Base-by-base conservation (phyloP, 2,329 filamentous ascomycete genomes). In the Corniculantispora saksenae region DNA sequence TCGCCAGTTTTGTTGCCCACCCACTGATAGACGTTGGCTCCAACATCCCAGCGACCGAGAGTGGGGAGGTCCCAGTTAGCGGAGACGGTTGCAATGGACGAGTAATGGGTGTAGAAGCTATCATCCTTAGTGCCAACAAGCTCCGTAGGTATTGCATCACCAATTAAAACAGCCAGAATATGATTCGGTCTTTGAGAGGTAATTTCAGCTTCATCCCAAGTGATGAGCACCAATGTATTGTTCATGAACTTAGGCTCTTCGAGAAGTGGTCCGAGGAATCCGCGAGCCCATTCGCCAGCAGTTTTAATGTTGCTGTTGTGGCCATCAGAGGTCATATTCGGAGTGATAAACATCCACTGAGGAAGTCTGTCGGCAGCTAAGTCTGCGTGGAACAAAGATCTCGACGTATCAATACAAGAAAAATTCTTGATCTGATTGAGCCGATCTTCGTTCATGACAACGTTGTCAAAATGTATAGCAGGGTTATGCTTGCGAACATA, bases 401-500 rank as follows among this genome's bases (percentile, higher is more conserved):
- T 65, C 1, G 82, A 88, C 1, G 72, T 72, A 40, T 79, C 72
- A 8, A 71, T 67, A 66, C 78, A 67, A 54, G 75, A 77, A 66
- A 92, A 80, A 78, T 92, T 93, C 83, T 94, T 94, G 77, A 91
- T 89, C 73, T 87, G 83, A 8, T 84, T 82, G 1, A 91, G 81
- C 25, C 91, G 87, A 21, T 86, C 81, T 23, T 81, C 75, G 57
- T 83, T 83, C 57, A 82, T 79, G 65, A 89, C 83, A 59, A 91
- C 83, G 43, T 84, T 86, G 73, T 93, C 84, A 77, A 86, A 91
- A 61, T 89, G 80, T 64, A 94, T 79, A 13, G 83, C 78, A 55
- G 85, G 81, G 76, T 94, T 93, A 79, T 94, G 91, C 79, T 94
- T 94, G 72, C 92, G 88, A 9, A 94, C 91, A 73, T 95, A 95